These are phyloP conservation scores for Plantago coronopus DNA, from an alignment of 305 asterid species.

Conservation along the genomic window DNA sequence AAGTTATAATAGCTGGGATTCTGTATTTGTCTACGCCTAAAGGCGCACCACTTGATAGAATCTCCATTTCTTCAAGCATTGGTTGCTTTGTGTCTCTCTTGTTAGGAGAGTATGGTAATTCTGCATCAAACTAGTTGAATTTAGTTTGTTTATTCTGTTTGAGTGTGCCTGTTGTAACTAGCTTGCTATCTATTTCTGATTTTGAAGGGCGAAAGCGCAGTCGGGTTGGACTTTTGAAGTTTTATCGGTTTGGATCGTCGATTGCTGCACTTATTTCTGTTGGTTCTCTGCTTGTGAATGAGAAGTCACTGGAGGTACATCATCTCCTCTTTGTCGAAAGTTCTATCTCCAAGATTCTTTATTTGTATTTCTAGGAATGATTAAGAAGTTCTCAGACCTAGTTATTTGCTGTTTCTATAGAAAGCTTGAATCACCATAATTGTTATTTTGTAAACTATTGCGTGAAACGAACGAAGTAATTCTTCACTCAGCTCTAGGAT, in stretches of 20 bases:
- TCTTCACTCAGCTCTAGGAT: neutral
- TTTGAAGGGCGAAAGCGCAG: slow-evolving; percentile 14
- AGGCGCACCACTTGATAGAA: neutral
- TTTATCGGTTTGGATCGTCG: slow-evolving; percentile 11
- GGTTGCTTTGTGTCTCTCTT: slow-evolving; percentile 16
- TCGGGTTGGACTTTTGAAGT: slow-evolving; percentile 12
- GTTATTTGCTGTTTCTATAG: neutral
- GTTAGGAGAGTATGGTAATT: slow-evolving; percentile 8
- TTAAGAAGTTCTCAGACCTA: neutral
- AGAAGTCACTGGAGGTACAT: neutral
- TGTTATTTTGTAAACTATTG: neutral
- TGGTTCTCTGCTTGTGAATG: slow-evolving; percentile 5
- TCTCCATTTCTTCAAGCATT: slow-evolving; percentile 7
- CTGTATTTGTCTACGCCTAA: neutral
- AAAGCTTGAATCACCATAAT: neutral
- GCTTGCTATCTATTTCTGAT: neutral
- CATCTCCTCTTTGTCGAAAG: neutral
- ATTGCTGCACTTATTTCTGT: slow-evolving; percentile 9
- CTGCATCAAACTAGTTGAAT: neutral
- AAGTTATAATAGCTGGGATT: slow-evolving; percentile 1
- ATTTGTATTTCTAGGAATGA: neutral
- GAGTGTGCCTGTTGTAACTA: neutral
- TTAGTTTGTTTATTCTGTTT: neutral
- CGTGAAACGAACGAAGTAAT: neutral
- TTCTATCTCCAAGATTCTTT: no score